phyloP scores from a whole-genome alignment of 2,329 filamentous ascomycete genomes.

The Nakataea oryzae region DNA sequence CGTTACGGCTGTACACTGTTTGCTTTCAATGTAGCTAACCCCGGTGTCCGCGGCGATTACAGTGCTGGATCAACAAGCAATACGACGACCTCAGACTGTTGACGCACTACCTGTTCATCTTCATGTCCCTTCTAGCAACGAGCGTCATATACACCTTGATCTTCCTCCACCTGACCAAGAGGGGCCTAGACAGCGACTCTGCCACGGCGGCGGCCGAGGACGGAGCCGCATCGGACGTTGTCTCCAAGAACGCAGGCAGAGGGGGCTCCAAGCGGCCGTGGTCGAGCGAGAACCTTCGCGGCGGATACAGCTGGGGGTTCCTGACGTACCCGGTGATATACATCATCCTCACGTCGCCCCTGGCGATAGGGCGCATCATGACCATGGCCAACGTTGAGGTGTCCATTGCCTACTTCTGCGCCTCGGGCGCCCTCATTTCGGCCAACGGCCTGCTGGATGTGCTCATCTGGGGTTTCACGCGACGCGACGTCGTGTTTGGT shows the following conservation, averaged over 20 bases:
- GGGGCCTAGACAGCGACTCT: constrained; percentile 2
- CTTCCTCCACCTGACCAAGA: constrained; percentile 21
- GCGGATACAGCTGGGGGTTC: constrained; percentile 27
- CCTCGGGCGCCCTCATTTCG: constrained; percentile 39
- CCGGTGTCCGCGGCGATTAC: neutral
- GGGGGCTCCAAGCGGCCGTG: no score
- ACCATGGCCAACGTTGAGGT: constrained; percentile 38
- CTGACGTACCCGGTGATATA: constrained; percentile 54
- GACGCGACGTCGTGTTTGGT: constrained; percentile 15
- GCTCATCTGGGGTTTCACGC: constrained; percentile 18
- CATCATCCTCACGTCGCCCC: constrained; percentile 48
- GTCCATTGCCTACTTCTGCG: constrained; percentile 35
- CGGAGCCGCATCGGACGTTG: neutral
- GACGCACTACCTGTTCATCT: constrained; percentile 55
- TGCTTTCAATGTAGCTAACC: neutral
- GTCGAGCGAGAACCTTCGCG: constrained; percentile 2
- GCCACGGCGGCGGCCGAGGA: neutral
- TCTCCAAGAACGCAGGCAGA: neutral
- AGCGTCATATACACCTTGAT: constrained; percentile 24
- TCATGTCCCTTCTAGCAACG: constrained; percentile 24
- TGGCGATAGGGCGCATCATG: constrained; percentile 48
- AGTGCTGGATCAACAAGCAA: constrained; percentile 51
- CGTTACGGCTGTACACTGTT: no score
- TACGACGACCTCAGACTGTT: constrained; percentile 42
- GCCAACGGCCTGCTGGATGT: constrained; percentile 30